Base-by-base conservation (phyloP, 176 grass and related monocot species). In the Carex scoparia region DNA sequence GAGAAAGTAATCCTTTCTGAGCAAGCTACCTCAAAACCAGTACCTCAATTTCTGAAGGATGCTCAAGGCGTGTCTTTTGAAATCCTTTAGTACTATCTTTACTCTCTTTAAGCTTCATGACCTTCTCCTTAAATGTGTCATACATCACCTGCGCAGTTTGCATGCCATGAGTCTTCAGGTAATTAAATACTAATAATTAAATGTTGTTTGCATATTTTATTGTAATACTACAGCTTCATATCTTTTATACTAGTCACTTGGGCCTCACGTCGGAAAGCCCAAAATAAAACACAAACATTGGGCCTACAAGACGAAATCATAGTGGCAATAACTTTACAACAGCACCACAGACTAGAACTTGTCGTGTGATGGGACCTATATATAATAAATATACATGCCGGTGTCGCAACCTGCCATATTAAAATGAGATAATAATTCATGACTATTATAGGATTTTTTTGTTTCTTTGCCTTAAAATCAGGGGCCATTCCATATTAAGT, bases 31-130 rank as follows among this genome's bases (percentile, higher is more conserved):
- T 23, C 23, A 23, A 23, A 23, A 23, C 23, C 23, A 23, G 23
- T 23, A 23, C 23, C 23, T 90, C 88, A 4, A 90, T 71, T 35
- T 86, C 14, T 28, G 91, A 69, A 14, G 84, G 65, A 85, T 86
- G 91, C 65, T 93, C 80, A 7, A 66, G 80, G 7, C 55, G 32
- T 4, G 49, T 60, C 55, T 83, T 72, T 58, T 64, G 49, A 33
- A 69, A 85, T 7, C 58, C 68, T 2, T 37, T 7, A 16, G 23
- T 40, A 1, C 79, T n/a, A 84, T 28, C 18, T 32, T 30, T 35
- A 0, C 56, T 16, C 69, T 74, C 80, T 28, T 11, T 74, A 14
- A 53, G 55, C 4, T 84, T 66, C 23, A 79, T n/a, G 0, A 92
- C 63, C 11, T 62, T 80, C 61, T 46, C 28, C 59, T 79, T 92